Base-by-base conservation (phyloP, 139 green algal species). In the Closterium sp. region DNA sequence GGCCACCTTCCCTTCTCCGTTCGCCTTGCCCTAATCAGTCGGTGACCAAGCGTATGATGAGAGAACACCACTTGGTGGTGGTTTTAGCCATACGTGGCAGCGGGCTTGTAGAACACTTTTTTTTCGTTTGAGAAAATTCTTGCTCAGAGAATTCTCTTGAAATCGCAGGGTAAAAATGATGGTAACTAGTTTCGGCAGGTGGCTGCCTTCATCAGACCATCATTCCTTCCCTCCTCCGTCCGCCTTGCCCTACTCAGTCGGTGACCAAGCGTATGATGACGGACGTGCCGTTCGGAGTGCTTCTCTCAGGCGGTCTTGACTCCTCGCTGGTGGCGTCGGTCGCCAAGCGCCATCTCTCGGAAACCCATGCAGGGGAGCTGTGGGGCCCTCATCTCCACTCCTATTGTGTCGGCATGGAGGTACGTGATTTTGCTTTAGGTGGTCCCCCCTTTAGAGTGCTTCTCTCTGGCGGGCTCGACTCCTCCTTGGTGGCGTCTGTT, bases 391-490 rank as follows among this genome's bases (percentile, higher is more conserved):
- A n/a, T n/a, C n/a, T n/a, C n/a, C n/a, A n/a, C n/a, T n/a, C n/a
- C n/a, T n/a, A n/a, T n/a, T n/a, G n/a, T n/a, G n/a, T n/a, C n/a
- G n/a, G n/a, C n/a, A n/a, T n/a, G n/a, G n/a, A n/a, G n/a, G n/a
- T n/a, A n/a, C n/a, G n/a, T n/a, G n/a, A n/a, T n/a, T n/a, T n/a
- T n/a, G n/a, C n/a, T n/a, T n/a, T n/a, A n/a, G n/a, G n/a, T n/a
- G n/a, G n/a, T n/a, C n/a, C n/a, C n/a, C 98, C 34, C 94, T 98
- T 94, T 93, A 97, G 96, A 76, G 95, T 99, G 90, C 95, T 99
- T 76, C 96, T 99, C 23, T 98, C 96, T 32, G 98, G 98, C 23
- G 98, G 98, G 12, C 84, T 96, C 23, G 91, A 96, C 9, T 66
- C 6, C 55, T n/a, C n/a, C n/a, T n/a, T n/a, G n/a, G n/a, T n/a